Conservation (phyloP, 495 filamentous ascomycete species). For the Lepraria neglecta region DNA sequence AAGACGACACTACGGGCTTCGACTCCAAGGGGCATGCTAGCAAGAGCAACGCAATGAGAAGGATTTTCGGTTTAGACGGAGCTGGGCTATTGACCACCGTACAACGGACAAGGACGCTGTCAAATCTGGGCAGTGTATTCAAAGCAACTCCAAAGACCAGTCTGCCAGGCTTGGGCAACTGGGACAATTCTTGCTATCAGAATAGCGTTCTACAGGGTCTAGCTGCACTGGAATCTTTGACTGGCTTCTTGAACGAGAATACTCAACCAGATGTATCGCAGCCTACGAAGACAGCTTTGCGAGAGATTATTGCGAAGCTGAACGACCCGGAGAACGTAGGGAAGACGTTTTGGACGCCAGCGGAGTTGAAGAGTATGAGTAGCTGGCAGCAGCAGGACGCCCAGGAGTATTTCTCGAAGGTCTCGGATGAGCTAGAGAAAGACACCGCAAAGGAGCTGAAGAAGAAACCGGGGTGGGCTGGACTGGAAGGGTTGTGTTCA, state of each 20-base stretch:
- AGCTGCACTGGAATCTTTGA: constrained; percentile 63
- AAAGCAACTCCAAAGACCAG: constrained; percentile 37
- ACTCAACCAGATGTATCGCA: constrained; percentile 40
- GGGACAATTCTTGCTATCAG: constrained; percentile 94
- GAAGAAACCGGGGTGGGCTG: constrained; percentile 38
- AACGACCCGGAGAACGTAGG: constrained; percentile 63
- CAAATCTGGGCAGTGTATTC: constrained; percentile 39
- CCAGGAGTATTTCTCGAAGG: constrained; percentile 91
- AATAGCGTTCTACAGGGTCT: constrained; percentile 90
- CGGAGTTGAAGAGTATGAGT: constrained; percentile 75
- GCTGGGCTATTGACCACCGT: constrained; percentile 47
- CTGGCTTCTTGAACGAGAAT: constrained; percentile 43
- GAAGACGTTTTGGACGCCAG: constrained; percentile 67
- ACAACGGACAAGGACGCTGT: constrained; percentile 38
- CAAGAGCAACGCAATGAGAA: constrained; percentile 64
- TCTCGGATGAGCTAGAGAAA: constrained; percentile 80
- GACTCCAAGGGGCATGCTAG: constrained; percentile 39
- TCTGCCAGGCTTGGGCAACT: constrained; percentile 80
- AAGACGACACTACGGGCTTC: constrained; percentile 30
- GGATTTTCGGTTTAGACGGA: constrained; percentile 59
- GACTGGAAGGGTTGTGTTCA: constrained; percentile 30
- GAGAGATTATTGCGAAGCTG: constrained; percentile 57
- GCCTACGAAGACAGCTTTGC: constrained; percentile 52
- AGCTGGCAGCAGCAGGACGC: constrained; percentile 97
- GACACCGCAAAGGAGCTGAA: constrained; percentile 53